Evolutionary conservation across 371 early-diverging fungal genomes (phyloP).

Genomic region (Aphelidium insulamus): DNA sequence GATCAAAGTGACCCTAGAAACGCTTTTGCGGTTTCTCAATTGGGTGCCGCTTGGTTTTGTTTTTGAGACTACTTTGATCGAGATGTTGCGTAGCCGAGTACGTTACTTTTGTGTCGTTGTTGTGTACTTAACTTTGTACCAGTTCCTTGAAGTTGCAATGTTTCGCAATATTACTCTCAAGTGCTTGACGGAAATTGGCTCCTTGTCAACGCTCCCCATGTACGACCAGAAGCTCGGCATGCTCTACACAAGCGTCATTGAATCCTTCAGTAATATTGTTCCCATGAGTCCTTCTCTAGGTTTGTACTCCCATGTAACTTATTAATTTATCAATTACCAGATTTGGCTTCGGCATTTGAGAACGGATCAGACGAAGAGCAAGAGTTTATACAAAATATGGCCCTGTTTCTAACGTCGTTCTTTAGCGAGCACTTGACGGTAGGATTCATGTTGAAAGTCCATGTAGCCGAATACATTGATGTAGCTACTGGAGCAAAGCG

Average conservation of each 20-base stretch:
- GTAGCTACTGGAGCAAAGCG: constrained; percentile 38
- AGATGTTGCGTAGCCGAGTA: constrained; percentile 55
- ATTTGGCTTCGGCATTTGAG: constrained; percentile 62
- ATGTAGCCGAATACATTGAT: too few relatives aligned
- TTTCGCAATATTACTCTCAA: constrained; percentile 83
- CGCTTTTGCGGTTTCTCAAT: constrained; percentile 79
- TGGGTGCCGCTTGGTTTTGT: constrained; percentile 95
- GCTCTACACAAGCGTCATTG: constrained; percentile 57
- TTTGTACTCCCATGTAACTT: neutral
- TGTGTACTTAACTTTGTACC: constrained; percentile 1
- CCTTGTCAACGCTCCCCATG: constrained; percentile 40
- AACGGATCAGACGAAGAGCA: constrained; percentile 64
- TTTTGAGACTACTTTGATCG: constrained; percentile 84
- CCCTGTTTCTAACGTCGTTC: constrained; percentile 66
- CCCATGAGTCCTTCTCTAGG: constrained; percentile 14
- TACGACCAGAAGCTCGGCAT: constrained; percentile 59
- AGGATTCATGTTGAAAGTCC: constrained; percentile 4
- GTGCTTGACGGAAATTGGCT: constrained; percentile 85
- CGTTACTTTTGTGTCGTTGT: constrained; percentile 3
- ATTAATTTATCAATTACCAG: constrained; percentile 9
- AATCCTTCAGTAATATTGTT: constrained; percentile 36
- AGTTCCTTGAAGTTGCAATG: constrained; percentile 55
- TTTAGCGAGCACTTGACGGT: constrained; percentile 59
- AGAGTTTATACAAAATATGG: constrained; percentile 66
- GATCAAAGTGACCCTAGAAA: constrained; percentile 75